Evolutionary conservation across 305 asterid genomes (phyloP), one percentile per base, ranked within the genome.

Genomic region (Galium porrigens): DNA sequence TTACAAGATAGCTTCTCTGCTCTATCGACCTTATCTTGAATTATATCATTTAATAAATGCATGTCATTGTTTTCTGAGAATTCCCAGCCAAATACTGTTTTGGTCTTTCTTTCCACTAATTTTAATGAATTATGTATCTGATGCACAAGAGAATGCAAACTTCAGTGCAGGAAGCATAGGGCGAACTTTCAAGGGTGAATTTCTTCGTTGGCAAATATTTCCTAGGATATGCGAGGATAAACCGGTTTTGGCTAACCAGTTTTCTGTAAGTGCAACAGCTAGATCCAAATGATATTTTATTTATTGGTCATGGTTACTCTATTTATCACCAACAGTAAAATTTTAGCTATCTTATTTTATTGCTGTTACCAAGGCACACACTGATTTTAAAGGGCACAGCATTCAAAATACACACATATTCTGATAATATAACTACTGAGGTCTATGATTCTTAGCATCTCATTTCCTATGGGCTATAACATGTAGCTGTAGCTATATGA

Each of bases 111-210:
- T 63, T 48, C 18, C 42, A 55, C 29, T 17, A 63, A 7, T 48
- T 5, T 48, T 15, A 0, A 2, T 46, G 7, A 15, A 3, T 46
- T 46, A 12, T n/a, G 44, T 5, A 63, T n/a, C 33, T 39, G 42
- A 22, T 37, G 2, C 37, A 61, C 11, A 58, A 74, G 65, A 70
- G 61, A 58, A 64, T 57, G 63, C 64, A 64, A 58, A 66, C 71
- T 80, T 68, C 95, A 92, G 99, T 70, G 80, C 92, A 73, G 99
- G 99, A 77, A 92, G 99, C 87, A 89, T 92, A 33, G 99, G 99
- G 57, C 83, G 99, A 86, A 87, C 92, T 75, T 82, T 72, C 83
- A 89, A 81, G 78, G 97, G 99, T 20, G 99, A 87, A 74, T 92
- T 92, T 77, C 72, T 83, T 83, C 90, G 96, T 30, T 85, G 91